These are phyloP conservation scores for Marchantia polymorpha DNA, from an alignment of 225 moss, liverwort and hornwort species.

Conservation along the genomic window DNA sequence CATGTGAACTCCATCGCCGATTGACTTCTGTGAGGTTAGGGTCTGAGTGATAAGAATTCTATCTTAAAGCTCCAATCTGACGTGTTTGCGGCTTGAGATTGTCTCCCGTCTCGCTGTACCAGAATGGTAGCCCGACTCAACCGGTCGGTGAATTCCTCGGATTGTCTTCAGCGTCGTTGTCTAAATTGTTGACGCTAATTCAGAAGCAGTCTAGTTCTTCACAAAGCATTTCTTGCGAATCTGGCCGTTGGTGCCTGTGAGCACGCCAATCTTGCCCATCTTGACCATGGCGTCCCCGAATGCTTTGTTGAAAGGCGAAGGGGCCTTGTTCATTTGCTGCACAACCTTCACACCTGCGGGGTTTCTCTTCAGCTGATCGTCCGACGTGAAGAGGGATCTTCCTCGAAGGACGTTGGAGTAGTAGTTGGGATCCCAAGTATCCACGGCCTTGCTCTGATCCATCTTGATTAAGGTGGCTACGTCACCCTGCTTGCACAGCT, in stretches of 20 bases:
- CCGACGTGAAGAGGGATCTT: not conserved
- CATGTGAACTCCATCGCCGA: no score
- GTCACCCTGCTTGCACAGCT: not conserved
- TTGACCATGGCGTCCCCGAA: constrained; percentile 1
- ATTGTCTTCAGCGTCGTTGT: no score
- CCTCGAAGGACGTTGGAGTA: not conserved
- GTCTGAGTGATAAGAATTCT: no score
- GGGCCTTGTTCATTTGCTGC: not conserved
- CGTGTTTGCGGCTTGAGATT: no score
- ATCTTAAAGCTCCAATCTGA: no score
- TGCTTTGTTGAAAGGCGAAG: not conserved
- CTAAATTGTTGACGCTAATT: no score
- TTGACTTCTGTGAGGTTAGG: no score
- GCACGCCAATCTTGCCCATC: constrained; percentile 4
- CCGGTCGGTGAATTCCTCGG: no score
- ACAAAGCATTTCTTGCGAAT: constrained; percentile 19
- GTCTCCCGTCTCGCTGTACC: no score
- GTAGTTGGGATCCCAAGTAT: constrained; percentile 8
- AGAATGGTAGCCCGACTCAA: no score
- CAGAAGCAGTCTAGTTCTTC: not conserved
- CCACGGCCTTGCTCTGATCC: not conserved
- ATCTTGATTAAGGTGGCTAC: not conserved
- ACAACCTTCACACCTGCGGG: not conserved
- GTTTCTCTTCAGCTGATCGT: not conserved
- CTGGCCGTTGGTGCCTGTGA: constrained; percentile 16